Evolutionary conservation across 768 basidiomycete genomes (phyloP), one percentile per base, ranked within the genome.

Genomic region (Suillus fuscotomentosus): DNA sequence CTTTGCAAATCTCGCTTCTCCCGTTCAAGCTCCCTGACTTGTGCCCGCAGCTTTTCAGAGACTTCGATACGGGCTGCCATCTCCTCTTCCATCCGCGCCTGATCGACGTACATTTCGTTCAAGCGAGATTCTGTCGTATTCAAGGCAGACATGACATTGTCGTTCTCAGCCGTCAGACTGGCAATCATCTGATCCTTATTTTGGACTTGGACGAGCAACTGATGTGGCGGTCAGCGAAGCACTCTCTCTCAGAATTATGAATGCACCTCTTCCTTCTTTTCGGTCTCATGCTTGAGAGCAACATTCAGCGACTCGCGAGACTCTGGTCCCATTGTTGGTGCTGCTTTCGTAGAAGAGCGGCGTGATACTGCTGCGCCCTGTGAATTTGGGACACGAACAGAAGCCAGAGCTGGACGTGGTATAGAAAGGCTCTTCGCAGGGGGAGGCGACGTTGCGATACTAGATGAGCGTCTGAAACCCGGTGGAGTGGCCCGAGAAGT

Each of bases 21-120:
- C 76, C 88, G 93, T 79, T 96, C 95, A 22, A 95, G 77, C 65
- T 95, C 94, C 67, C 90, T 88, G 48, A 94, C 84, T 76, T 95
- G 91, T 20, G 81, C 76, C 64, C 94, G 81, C 60, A 96, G 81
- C 75, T 94, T 95, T 66, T 95, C 93, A 43, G 87, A 80, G 43
- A 95, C 87, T 69, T 95, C 92, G 68, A 93, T 88, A 55, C 91
- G 87, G 42, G 91, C 88, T 31, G 88, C 87, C 75, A 95, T 79
- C 70, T 95, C 92, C 65, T 87, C 82, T 75, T 96, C 94, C 78
- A 86, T 88, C 66, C 93, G 86, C 63, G 84, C 81, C 74, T 94
- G 92, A 68, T 95, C 93, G 14, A 88, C 80, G 71, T 94, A 94
- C 59, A 94, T 82, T 69, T 95, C 92, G 67, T 86, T 83, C 61